These are phyloP conservation scores for Huntiella moniliformis DNA, from an alignment of 2,329 filamentous ascomycete species.

Conservation along the genomic window DNA sequence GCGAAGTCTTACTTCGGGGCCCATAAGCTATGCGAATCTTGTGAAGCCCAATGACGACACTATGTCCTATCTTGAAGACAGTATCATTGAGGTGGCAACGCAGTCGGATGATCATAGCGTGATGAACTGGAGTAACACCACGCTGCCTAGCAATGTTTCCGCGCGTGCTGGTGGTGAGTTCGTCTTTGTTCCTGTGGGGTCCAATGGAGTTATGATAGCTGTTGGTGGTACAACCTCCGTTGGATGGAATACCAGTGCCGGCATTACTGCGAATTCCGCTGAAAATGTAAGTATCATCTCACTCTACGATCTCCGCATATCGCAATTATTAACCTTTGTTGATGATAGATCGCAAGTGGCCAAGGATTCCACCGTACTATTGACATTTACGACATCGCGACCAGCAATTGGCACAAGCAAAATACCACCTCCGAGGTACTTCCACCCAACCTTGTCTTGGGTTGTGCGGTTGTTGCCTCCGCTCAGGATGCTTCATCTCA, in stretches of 20 bases:
- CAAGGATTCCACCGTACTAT: constrained; percentile 53
- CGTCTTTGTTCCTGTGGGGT: constrained; percentile 61
- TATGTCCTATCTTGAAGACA: constrained; percentile 27
- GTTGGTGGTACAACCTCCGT: constrained; percentile 55
- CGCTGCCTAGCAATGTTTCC: constrained; percentile 28
- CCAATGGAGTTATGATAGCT: constrained; percentile 56
- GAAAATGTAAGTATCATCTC: background rate
- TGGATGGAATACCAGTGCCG: constrained; percentile 19
- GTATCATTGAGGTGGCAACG: constrained; percentile 32
- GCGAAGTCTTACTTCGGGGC: constrained; percentile 29
- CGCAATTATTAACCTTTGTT: background rate
- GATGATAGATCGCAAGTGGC: constrained; percentile 30
- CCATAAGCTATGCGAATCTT: constrained; percentile 25
- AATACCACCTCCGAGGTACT: constrained; percentile 30
- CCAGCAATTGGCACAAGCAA: constrained; percentile 49
- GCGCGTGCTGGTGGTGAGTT: constrained; percentile 45
- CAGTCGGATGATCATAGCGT: constrained; percentile 34
- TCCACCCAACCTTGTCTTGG: constrained; percentile 39
- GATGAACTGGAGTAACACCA: constrained; percentile 38
- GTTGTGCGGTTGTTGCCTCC: constrained; percentile 57
- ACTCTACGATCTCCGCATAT: background rate
- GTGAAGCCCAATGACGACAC: background rate
- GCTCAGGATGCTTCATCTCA: constrained; percentile 54
- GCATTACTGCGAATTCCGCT: constrained; percentile 19
- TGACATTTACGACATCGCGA: constrained; percentile 59